phyloP scores from a whole-genome alignment of 257 asterid species.

The Apocynum venetum region DNA sequence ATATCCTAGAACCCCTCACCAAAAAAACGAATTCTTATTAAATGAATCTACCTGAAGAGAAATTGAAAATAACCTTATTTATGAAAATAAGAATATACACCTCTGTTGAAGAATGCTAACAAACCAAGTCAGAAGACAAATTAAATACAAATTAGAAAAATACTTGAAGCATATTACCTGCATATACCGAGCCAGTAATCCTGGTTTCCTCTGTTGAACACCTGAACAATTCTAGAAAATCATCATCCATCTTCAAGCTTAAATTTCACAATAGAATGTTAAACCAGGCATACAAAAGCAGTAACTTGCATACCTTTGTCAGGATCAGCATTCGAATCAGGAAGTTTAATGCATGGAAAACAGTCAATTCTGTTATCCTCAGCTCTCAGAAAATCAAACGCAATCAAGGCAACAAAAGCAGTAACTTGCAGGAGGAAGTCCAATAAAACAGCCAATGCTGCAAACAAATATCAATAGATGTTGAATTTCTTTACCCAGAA shows the following conservation, averaged over 20 bases:
- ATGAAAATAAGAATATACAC: not conserved
- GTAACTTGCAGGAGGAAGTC: constrained; percentile 98
- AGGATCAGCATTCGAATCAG: constrained; percentile 54
- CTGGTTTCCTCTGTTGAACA: constrained; percentile 61
- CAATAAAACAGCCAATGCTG: constrained; percentile 97
- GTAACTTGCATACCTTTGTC: constrained; percentile 51
- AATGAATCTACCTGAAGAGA: not conserved
- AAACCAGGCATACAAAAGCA: not conserved
- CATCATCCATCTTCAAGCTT: constrained; percentile 23
- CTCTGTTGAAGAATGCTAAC: constrained; percentile 4
- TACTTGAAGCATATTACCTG: constrained; percentile 48
- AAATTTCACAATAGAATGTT: constrained; percentile 13
- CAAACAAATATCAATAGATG: constrained; percentile 20
- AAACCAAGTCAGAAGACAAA: constrained; percentile 7
- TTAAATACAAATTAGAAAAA: constrained; percentile 9
- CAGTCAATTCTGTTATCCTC: constrained; percentile 91
- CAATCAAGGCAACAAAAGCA: constrained; percentile 95
- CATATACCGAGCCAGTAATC: constrained; percentile 87
- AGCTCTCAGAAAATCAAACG: constrained; percentile 88
- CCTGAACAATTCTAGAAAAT: constrained; percentile 45
- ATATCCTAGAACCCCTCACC: constrained; percentile 45
- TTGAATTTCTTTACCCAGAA: constrained; percentile 6
- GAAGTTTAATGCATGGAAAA: constrained; percentile 71
- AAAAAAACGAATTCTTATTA: constrained; percentile 18
- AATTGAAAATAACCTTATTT: not conserved